Evolutionary conservation across 2,329 filamentous ascomycete genomes (phyloP).

Genomic region (Ophiosphaerella herpotricha): DNA sequence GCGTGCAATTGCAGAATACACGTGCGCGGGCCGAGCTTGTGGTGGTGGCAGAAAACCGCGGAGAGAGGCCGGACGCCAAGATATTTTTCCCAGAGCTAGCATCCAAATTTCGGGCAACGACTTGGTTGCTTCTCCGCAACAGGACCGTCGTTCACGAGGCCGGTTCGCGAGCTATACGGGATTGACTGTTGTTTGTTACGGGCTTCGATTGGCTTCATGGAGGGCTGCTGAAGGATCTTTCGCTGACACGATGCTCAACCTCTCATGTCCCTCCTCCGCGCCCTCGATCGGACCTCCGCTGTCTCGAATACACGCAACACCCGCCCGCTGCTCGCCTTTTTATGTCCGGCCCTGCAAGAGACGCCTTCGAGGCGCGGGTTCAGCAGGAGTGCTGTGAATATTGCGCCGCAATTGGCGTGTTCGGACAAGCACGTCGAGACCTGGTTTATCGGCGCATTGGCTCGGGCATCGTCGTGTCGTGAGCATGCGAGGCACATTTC

Average conservation of each 20-base stretch:
- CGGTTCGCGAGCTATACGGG: too few species aligned
- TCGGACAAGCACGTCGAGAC: slow-evolving; percentile 51
- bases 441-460: slow-evolving; percentile 59
- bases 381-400: slow-evolving; percentile 18
- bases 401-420: slow-evolving; percentile 16
- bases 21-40: too few species aligned
- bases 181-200: slow-evolving; percentile 13
- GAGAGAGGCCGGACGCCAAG: slow-evolving; percentile 9
- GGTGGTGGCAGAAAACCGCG: slow-evolving; percentile 42
- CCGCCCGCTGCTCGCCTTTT: slow-evolving; percentile 37
- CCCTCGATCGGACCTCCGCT: slow-evolving; percentile 58
- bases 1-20: too few species aligned
- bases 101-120: slow-evolving; percentile 3
- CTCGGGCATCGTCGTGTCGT: slow-evolving; percentile 57
- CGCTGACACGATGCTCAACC: slow-evolving; percentile 61
- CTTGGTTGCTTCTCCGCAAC: too few species aligned
- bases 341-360: slow-evolving; percentile 30
- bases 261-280: slow-evolving; percentile 68
- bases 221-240: slow-evolving; percentile 16
- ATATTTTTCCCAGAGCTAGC: slow-evolving; percentile 17
- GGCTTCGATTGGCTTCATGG: slow-evolving; percentile 23
- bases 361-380: slow-evolving; percentile 21
- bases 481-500: slow-evolving; percentile 50
- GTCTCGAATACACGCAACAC: slow-evolving; percentile 50
- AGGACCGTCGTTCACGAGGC: too few species aligned